A percentile compares a stretch with the other conserved stretches of the same genome.
Conservation (phyloP, 768 basidiomycete species). For the Dentipellis fragilis region DNA sequence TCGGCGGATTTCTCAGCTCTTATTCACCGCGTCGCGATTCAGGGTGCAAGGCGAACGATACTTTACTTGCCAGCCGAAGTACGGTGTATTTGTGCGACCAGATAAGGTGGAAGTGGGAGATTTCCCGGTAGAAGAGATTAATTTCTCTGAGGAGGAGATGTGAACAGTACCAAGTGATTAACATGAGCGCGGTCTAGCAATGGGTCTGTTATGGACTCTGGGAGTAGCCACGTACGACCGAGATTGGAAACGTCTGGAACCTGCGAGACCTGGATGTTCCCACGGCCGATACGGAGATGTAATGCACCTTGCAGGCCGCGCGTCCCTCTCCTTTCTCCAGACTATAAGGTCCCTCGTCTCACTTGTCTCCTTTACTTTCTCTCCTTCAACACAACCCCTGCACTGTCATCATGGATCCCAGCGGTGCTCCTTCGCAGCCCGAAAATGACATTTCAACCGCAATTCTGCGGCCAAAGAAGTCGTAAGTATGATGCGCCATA, state of each 20-base stretch:
- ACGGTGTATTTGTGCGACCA: conserved; percentile 81
- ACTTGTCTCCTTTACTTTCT: background rate
- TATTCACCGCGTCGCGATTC: background rate
- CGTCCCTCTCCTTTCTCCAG: background rate
- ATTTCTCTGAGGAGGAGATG: background rate
- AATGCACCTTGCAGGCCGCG: background rate
- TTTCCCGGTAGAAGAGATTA: conserved; percentile 68
- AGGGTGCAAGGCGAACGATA: conserved; percentile 84
- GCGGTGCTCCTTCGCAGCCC: conserved; percentile 75
- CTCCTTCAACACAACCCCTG: background rate
- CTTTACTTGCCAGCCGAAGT: conserved; percentile 66
- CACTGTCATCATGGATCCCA: conserved; percentile 53
- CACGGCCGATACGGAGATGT: background rate
- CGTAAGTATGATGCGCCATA: conserved; percentile 41
- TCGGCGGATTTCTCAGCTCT: background rate
- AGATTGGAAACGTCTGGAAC: background rate
- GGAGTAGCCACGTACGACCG: no score
- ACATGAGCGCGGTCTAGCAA: no score
- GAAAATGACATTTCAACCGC: conserved; percentile 90
- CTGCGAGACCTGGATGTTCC: background rate
- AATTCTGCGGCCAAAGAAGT: conserved; percentile 95
- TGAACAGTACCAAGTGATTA: background rate
- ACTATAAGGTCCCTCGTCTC: background rate
- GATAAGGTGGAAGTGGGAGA: conserved; percentile 79
- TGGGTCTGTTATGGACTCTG: no score